Conservation (phyloP, 257 asterid genomes). For the Voacanga thouarsii region DNA sequence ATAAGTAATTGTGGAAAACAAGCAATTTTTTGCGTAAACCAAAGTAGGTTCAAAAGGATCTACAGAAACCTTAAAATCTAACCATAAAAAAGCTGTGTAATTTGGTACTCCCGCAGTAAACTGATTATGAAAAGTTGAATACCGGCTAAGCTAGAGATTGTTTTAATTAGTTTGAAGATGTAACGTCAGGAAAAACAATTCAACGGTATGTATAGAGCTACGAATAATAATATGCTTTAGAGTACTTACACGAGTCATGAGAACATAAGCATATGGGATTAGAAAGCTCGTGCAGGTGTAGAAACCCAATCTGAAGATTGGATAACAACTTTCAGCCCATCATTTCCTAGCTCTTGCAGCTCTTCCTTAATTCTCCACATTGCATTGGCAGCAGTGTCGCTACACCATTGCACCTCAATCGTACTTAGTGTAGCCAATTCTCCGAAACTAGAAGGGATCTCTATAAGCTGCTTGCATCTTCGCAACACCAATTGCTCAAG, state of each 20-base stretch:
- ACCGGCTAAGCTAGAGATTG: no score
- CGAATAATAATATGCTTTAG: not conserved
- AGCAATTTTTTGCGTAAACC: no score
- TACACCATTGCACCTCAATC: constrained; percentile 2
- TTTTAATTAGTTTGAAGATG: not conserved
- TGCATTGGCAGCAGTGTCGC: not conserved
- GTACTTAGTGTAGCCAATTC: not conserved
- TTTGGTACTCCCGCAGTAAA: no score
- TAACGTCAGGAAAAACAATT: no score
- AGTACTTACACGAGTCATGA: not conserved
- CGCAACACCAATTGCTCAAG: constrained; percentile 4
- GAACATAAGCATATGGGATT: not conserved
- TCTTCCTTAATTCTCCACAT: not conserved
- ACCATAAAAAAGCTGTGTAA: no score
- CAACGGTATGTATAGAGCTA: no score
- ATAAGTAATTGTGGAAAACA: no score
- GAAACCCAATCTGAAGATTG: no score
- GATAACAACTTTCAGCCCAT: not conserved
- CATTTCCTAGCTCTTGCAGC: not conserved
- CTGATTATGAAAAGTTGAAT: no score
- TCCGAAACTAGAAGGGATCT: not conserved
- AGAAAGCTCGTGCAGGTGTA: not conserved
- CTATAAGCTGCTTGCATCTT: constrained; percentile 2
- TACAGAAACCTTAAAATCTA: no score
- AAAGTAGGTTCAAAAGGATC: no score